A percentile compares a stretch with the other conserved stretches of the same genome.
phyloP scores from a whole-genome alignment of 2,329 filamentous ascomycete species.

The Stromatinia cepivora region DNA sequence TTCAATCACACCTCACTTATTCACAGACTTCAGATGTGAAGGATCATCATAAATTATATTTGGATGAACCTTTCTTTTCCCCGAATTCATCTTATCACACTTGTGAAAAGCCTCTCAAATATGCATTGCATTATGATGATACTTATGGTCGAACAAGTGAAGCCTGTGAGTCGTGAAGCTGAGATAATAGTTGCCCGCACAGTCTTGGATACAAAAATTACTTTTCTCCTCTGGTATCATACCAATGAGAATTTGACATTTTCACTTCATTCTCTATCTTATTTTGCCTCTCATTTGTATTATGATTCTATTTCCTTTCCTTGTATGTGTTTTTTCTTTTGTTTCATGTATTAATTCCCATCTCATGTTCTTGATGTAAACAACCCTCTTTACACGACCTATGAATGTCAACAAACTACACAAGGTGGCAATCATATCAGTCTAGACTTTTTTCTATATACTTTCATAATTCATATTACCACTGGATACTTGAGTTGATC shows the following conservation, averaged over 20 bases:
- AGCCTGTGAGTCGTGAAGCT: constrained; percentile 13
- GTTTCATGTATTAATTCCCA: background rate
- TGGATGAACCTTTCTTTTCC: background rate
- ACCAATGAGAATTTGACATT: background rate
- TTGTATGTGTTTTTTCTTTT: background rate
- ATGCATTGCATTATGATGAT: background rate
- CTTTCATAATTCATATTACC: background rate
- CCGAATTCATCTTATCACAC: background rate
- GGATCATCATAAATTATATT: background rate
- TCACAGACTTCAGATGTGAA: background rate
- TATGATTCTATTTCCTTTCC: background rate
- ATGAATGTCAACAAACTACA: background rate
- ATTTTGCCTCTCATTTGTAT: background rate
- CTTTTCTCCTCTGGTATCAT: background rate
- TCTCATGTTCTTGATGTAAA: background rate
- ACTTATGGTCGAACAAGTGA: constrained; percentile 16
- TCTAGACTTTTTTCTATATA: no score
- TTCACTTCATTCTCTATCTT: background rate
- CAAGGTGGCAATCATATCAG: background rate
- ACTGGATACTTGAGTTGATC: background rate
- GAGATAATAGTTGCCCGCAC: constrained; percentile 5
- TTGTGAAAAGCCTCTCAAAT: background rate
- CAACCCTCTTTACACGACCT: background rate
- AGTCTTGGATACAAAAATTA: constrained; percentile 11
- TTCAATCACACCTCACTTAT: background rate